Evolutionary conservation across 352 stramenopile species (phyloP), one percentile per base, ranked within the genome.

Genomic region (Pilasporangium apinafurcum): DNA sequence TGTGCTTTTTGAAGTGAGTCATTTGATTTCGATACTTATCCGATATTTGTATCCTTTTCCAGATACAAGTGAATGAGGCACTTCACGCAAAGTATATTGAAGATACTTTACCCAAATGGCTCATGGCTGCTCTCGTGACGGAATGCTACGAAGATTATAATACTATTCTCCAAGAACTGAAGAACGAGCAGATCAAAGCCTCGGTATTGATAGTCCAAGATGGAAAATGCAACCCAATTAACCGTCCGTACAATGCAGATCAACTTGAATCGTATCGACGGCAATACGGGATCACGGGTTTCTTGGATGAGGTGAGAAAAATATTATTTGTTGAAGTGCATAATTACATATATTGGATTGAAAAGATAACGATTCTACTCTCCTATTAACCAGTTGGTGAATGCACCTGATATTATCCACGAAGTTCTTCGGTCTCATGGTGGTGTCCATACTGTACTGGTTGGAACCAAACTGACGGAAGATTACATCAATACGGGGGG

Each of bases 101-200:
- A 58, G 77, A 90, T 36, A 90, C 72, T 8, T 53, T 95, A 7
- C 79, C 82, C 5, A 92, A 86, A 28, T 92, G 68, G 66, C 59
- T 92, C 17, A 65, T 92, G 47, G 68, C 62, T 16, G 71, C 75
- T 4, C 56, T 95, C 16, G 71, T 95, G 10, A 71, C 67, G 1
- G 83, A 95, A 55, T 88, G 78, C 37, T 69, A 83, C 22, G 74
- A 86, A 12, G 83, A 95, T 41, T 93, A 92, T 51, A 65, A 91
- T 45, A 83, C 65, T 3, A 72, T 95, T 43, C 63, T 92, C 13
- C 44, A 59, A 5, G 75, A 86, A 27, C 33, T 95, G 21, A 82
- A 78, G 13, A 73, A 62, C 44, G 62, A 71, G 28, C 53, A 65
- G 0, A 64, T 85, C 38, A 88, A 86, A 32, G 68, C 58, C 1